Conservation (phyloP, 305 asterid genomes). For the Fraxinus sp. region DNA sequence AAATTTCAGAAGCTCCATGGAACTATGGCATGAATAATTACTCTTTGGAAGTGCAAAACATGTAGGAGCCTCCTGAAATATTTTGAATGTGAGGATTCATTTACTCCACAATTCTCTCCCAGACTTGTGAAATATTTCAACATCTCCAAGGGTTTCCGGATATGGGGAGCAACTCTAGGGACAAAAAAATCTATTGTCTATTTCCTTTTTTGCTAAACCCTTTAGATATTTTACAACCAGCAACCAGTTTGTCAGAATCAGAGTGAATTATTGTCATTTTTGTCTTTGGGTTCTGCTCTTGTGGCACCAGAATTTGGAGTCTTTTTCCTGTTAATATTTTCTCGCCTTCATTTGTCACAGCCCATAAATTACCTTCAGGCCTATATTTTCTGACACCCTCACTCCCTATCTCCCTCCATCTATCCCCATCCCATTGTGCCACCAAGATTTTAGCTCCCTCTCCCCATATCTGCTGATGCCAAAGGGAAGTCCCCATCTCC, state of each 20-base stretch:
- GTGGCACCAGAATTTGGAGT: neutral
- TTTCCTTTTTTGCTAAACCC: neutral
- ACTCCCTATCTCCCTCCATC: neutral
- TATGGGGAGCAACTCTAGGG: neutral
- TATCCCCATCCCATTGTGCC: neutral
- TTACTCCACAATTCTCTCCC: neutral
- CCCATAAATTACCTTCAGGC: neutral
- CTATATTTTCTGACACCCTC: neutral
- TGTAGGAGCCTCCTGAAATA: neutral
- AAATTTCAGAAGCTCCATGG: constrained; percentile 1
- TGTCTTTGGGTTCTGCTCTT: neutral
- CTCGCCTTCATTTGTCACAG: neutral
- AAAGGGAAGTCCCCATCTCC: neutral
- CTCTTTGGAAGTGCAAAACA: neutral
- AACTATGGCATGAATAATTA: neutral
- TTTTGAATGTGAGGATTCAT: neutral
- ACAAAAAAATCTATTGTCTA: neutral
- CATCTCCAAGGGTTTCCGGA: neutral
- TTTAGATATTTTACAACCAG: neutral
- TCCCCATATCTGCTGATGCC: neutral
- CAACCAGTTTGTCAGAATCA: neutral
- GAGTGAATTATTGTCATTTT: neutral
- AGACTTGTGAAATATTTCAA: neutral
- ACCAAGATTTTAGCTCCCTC: neutral
- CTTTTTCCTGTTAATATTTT: neutral